A percentile compares a stretch with the other conserved stretches of the same genome.
These are phyloP conservation scores for Cryptococcus deneoformans DNA, from an alignment of 1,284 basidiomycete species.

Conservation along the genomic window DNA sequence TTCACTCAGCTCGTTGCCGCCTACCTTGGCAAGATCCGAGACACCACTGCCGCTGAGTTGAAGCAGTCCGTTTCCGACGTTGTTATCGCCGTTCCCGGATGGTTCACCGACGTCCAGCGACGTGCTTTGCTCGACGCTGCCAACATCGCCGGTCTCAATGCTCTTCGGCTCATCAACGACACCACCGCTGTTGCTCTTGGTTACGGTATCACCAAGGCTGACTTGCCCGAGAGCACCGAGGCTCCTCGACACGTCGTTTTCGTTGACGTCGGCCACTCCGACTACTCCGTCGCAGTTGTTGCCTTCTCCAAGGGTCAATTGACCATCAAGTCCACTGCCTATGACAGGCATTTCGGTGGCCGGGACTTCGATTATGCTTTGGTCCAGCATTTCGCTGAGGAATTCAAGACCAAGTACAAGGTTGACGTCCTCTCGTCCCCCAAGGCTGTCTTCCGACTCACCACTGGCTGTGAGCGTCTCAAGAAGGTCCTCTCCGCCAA, in stretches of 20 bases:
- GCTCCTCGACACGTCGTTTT: conserved; percentile 82
- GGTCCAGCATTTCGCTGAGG: conserved; percentile 76
- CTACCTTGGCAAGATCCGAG: conserved; percentile 83
- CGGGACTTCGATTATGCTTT: conserved; percentile 90
- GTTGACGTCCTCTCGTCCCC: conserved; percentile 86
- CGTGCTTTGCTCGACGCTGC: conserved; percentile 85
- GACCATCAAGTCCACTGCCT: conserved; percentile 77
- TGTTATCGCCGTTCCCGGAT: conserved; percentile 89
- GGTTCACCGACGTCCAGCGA: conserved; percentile 90
- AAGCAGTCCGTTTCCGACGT: conserved; percentile 81
- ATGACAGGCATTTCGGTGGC: conserved; percentile 86
- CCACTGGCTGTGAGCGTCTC: conserved; percentile 69
- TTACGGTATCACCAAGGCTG: conserved; percentile 95
- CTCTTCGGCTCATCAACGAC: conserved; percentile 91
- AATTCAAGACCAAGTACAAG: conserved; percentile 93
- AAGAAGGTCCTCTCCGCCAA: conserved; percentile 80
- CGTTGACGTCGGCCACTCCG: conserved; percentile 88
- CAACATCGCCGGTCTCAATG: conserved; percentile 78
- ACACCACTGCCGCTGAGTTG: conserved; percentile 77
- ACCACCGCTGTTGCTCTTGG: conserved; percentile 88
- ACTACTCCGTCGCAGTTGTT: conserved; percentile 77
- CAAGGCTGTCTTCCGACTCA: conserved; percentile 86
- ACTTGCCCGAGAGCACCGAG: conserved; percentile 75
- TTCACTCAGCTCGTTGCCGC: conserved; percentile 82
- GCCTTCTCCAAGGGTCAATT: conserved; percentile 91